These are phyloP conservation scores for Sporothrix curviconia DNA, from an alignment of 2,329 filamentous ascomycete genomes.

Conservation along the genomic window DNA sequence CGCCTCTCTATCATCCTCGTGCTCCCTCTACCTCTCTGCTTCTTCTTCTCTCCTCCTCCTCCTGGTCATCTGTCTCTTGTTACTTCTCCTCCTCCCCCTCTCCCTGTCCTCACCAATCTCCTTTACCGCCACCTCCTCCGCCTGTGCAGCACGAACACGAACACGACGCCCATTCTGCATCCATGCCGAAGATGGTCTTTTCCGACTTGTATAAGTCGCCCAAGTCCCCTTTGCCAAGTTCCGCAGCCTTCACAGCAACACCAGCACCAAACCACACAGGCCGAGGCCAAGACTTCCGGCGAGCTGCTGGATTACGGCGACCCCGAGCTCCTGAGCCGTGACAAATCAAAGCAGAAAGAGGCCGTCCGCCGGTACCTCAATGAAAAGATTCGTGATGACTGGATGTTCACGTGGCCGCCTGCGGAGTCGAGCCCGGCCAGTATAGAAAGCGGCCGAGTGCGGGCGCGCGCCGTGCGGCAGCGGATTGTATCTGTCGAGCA, in stretches of 20 bases:
- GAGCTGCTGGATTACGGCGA: constrained; percentile 41
- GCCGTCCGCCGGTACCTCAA: constrained; percentile 51
- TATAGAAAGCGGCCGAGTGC: neutral
- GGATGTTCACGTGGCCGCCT: constrained; percentile 53
- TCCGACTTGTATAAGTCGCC: constrained; percentile 53
- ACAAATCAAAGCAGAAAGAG: constrained; percentile 57
- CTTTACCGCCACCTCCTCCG: neutral
- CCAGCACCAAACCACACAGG: constrained; percentile 13
- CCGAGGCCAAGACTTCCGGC: neutral
- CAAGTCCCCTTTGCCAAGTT: constrained; percentile 46
- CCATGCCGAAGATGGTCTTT: constrained; percentile 45
- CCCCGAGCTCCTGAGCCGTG: constrained; percentile 54
- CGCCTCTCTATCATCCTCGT: neutral
- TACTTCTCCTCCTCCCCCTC: neutral
- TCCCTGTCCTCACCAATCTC: neutral
- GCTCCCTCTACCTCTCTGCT: neutral
- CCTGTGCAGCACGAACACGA: neutral
- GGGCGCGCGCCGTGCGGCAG: neutral
- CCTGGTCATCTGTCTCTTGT: too few species aligned
- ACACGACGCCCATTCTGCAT: neutral
- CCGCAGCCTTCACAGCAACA: constrained; percentile 34
- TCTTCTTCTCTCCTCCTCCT: neutral
- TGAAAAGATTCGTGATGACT: constrained; percentile 51
- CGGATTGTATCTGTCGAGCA: constrained; percentile 8
- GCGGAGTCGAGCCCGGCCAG: neutral